Percentiles rank a stretch among this genome's conserved stretches.
Conservation (phyloP, 495 filamentous ascomycete species). For the Margaritispora aquatica region DNA sequence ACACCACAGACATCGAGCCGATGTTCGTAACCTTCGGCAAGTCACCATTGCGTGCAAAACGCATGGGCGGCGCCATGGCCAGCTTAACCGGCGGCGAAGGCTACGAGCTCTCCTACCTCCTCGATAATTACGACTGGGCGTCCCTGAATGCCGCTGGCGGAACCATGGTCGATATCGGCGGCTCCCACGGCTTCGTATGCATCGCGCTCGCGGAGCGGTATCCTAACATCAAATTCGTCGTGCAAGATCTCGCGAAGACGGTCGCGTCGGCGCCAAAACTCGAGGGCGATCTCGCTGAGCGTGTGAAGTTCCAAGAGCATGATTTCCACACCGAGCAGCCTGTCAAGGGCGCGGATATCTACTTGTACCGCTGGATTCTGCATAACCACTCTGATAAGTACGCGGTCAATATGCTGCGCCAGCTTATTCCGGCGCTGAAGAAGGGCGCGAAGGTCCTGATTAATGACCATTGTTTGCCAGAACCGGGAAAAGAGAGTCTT, state of each 20-base stretch:
- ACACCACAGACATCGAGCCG: slow-evolving; percentile 38
- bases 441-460: slow-evolving; percentile 44
- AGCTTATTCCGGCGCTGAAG: slow-evolving; percentile 49
- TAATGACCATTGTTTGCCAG: slow-evolving; percentile 45
- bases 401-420: slow-evolving; percentile 44
- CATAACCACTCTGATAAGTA: slow-evolving; percentile 56
- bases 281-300: slow-evolving; percentile 31
- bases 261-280: slow-evolving; percentile 37
- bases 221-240: slow-evolving; percentile 43
- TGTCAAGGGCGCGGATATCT: slow-evolving; percentile 45
- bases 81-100: slow-evolving; percentile 41
- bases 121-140: slow-evolving; percentile 38
- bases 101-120: slow-evolving; percentile 39
- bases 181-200: slow-evolving; percentile 47
- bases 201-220: slow-evolving; percentile 40
- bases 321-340: slow-evolving; percentile 52
- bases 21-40: slow-evolving; percentile 46
- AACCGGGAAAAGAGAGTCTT: slow-evolving; percentile 29
- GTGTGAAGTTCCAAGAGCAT: slow-evolving; percentile 41
- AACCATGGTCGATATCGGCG: slow-evolving; percentile 50
- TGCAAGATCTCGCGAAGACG: slow-evolving; percentile 49
- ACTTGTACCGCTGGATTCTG: slow-evolving; percentile 52
- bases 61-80: slow-evolving; percentile 48
- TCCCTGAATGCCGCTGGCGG: slow-evolving; percentile 33
- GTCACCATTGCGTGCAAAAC: slow-evolving; percentile 35